These are phyloP conservation scores for Sordariomycetes sp. DNA, from an alignment of 2,329 filamentous ascomycete species.

Conservation along the genomic window DNA sequence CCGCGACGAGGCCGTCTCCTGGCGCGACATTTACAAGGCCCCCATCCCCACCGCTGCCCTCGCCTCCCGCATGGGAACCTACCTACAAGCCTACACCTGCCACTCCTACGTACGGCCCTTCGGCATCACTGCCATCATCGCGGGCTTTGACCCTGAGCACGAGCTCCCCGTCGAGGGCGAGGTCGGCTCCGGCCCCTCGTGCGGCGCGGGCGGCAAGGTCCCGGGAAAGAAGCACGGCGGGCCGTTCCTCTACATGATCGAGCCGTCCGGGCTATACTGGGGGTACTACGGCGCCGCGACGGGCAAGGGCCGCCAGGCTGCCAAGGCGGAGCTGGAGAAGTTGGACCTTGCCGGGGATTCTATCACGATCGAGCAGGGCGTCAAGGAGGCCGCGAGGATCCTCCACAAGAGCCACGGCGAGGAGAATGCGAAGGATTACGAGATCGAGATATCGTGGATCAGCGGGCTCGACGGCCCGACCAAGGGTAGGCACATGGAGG, in stretches of 20 bases:
- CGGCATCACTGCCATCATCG: constrained; percentile 88
- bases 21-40: constrained; percentile 88
- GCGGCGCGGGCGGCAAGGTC: constrained; percentile 74
- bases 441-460: constrained; percentile 99
- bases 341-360: constrained; percentile 69
- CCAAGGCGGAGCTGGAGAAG: constrained; percentile 98
- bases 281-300: constrained; percentile 97
- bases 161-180: constrained; percentile 81
- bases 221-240: constrained; percentile 66
- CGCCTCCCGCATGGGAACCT: constrained; percentile 85
- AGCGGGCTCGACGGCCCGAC: constrained; percentile 75
- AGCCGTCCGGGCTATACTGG: constrained; percentile 95
- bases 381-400: constrained; percentile 93
- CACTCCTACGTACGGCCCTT: constrained; percentile 96
- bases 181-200: constrained; percentile 67
- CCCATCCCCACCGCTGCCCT: constrained; percentile 83
- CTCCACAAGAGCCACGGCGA: constrained; percentile 97
- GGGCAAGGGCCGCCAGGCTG: constrained; percentile 90
- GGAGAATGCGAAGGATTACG: constrained; percentile 99
- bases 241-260: constrained; percentile 96
- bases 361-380: constrained; percentile 70
- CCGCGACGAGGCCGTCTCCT: constrained; percentile 82
- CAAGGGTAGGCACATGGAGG: constrained; percentile 84
- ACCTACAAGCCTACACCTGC: constrained; percentile 93
- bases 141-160: constrained; percentile 81